Base-by-base conservation (phyloP, 2,329 filamentous ascomycete species). In the Cercospora sp. region DNA sequence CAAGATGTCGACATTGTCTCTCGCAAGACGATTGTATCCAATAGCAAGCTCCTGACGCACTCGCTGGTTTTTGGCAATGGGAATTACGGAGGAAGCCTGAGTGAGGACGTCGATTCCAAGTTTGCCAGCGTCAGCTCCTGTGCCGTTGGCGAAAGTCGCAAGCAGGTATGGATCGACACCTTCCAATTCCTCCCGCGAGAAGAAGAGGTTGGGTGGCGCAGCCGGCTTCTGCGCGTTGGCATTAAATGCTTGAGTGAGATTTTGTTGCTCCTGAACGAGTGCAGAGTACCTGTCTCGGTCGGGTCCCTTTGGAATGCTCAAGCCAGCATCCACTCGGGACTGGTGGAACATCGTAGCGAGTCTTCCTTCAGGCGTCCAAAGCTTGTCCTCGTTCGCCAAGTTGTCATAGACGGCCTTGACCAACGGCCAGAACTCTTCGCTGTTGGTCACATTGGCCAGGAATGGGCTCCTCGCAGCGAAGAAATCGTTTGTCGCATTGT, bases 321-420 rank as follows among this genome's bases (percentile, higher is more conserved):
- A 31, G 13, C 53, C 53, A 18, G 53, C 53, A n/a, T 57, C 53
- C 7, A 31, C 53, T 26, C 23, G 53, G 12, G 53, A 31, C 8
- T 31, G 53, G 13, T 57, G 23, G 23, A 57, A 28, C 23, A 28
- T n/a, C 23, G 23, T 57, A 30, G 53, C 23, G n/a, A 57, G 23
- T 23, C n/a, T 23, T 28, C 53, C 53, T 5, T 57, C 53, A n/a
- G 23, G 23, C 7, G 53, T 57, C 53, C 20, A 57, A 3, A 57
- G 53, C 26, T 57, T n/a, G 53, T 30, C 31, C 13, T 30, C n/a
- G 23, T 31, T 57, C 23, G 23, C 28, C 53, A 57, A 31, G 23
- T 57, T 30, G 53, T 57, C 28, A 31, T 57, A 57, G 26, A 57
- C 53, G 23, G 53, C 53, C 53, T 57, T 28, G 28, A 57, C 53